phyloP scores from a whole-genome alignment of 192 early-diverging fungal species.

The Powellomyces hirtus region DNA sequence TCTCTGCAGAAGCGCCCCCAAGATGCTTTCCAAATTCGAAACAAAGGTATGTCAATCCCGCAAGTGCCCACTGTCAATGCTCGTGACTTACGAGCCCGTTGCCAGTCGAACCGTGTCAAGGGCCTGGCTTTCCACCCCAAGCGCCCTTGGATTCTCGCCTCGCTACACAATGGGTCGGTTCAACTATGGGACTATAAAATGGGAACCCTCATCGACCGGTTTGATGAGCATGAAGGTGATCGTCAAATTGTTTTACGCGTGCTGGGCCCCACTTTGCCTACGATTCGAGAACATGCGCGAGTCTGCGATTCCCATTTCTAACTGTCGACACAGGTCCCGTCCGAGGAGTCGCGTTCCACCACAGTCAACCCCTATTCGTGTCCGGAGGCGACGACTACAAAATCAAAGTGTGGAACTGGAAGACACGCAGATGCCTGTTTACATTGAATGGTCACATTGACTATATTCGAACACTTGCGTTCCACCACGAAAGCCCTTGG shows the following conservation, averaged over 20 bases:
- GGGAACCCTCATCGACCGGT: slow-evolving; percentile 95
- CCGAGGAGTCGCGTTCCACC: slow-evolving; percentile 94
- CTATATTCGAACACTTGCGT: slow-evolving; percentile 94
- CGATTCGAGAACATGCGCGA: background rate
- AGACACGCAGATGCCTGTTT: slow-evolving; percentile 91
- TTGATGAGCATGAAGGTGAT: slow-evolving; percentile 98
- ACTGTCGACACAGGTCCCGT: slow-evolving; percentile 79
- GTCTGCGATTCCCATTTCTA: too few species aligned
- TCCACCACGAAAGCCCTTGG: slow-evolving; percentile 98
- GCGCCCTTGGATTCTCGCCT: slow-evolving; percentile 97
- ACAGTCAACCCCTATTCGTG: slow-evolving; percentile 94
- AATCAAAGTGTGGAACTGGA: slow-evolving; percentile 99
- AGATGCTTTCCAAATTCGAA: slow-evolving; percentile 85
- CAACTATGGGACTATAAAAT: slow-evolving; percentile 99
- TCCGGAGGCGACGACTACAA: slow-evolving; percentile 99
- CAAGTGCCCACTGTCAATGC: background rate
- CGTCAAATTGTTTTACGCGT: background rate
- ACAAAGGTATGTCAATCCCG: slow-evolving; percentile 69
- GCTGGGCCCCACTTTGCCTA: background rate
- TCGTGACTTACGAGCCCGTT: background rate
- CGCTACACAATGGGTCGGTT: slow-evolving; percentile 94
- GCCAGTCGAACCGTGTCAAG: slow-evolving; percentile 85
- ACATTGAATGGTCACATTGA: slow-evolving; percentile 98
- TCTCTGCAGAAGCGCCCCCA: too few species aligned
- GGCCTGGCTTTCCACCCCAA: slow-evolving; percentile 95